These are phyloP conservation scores for Emydomyces testavorans DNA, from an alignment of 2,329 filamentous ascomycete genomes.

Conservation along the genomic window DNA sequence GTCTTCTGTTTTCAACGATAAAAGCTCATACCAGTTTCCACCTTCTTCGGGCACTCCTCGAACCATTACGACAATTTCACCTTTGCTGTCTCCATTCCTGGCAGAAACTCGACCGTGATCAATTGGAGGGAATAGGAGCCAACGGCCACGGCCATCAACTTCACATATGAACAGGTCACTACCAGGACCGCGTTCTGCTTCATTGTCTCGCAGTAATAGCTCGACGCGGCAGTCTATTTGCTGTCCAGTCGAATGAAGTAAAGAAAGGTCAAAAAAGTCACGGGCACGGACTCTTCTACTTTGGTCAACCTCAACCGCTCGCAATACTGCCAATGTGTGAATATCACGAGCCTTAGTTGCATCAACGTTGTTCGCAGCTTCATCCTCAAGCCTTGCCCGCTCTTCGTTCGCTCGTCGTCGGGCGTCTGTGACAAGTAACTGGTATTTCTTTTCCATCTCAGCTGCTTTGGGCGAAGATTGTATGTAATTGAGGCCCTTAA, in stretches of 20 bases:
- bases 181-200: conserved; percentile 50
- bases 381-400: conserved; percentile 63
- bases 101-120: conserved; percentile 62
- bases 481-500: conserved; percentile 48
- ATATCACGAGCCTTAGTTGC: conserved; percentile 68
- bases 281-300: conserved; percentile 74
- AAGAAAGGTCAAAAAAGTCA: conserved; percentile 75
- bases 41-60: conserved; percentile 53
- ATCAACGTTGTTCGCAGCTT: conserved; percentile 76
- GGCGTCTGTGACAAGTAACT: conserved; percentile 62
- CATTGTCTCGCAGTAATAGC: conserved; percentile 70
- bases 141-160: conserved; percentile 63
- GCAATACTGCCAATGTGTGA: conserved; percentile 59
- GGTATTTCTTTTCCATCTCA: conserved; percentile 51
- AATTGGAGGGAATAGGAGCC: conserved; percentile 89
- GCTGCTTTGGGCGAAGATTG: conserved; percentile 43
- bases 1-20: conserved; percentile 64
- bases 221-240: conserved; percentile 82
- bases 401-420: conserved; percentile 64
- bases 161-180: conserved; percentile 91
- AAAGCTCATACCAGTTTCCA: conserved; percentile 69
- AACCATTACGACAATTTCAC: conserved; percentile 77
- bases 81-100: conserved; percentile 57
- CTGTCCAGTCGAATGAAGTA: conserved; percentile 82
- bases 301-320: conserved; percentile 60